A percentile compares a stretch with the other conserved stretches of the same genome.
These are phyloP conservation scores for Lecanicillium sp. DNA, from an alignment of 2,329 filamentous ascomycete genomes.

Conservation along the genomic window DNA sequence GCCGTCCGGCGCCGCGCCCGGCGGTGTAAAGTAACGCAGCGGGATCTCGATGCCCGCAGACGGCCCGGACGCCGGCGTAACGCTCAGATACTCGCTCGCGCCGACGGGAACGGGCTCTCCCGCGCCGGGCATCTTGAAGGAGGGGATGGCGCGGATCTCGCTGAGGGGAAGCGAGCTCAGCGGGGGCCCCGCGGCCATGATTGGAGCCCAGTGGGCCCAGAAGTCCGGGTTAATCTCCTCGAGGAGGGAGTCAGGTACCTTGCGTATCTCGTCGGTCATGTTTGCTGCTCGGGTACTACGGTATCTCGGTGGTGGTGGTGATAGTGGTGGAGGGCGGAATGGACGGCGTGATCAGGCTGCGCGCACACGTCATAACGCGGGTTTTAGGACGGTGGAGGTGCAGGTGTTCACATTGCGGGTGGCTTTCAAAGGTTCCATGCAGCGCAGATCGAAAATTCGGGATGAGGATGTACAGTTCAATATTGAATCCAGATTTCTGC, in stretches of 20 bases:
- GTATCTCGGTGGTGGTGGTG: too few relatives aligned
- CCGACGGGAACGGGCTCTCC: background rate
- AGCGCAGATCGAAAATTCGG: too few relatives aligned
- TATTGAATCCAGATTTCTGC: too few relatives aligned
- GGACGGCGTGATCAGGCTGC: background rate
- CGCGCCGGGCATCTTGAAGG: background rate
- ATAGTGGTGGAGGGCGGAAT: too few relatives aligned
- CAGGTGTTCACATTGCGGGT: too few relatives aligned
- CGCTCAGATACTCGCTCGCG: background rate
- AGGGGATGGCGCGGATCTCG: background rate
- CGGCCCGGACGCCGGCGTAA: slow-evolving; percentile 27
- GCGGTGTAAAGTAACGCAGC: slow-evolving; percentile 38
- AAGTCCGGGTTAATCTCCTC: slow-evolving; percentile 1
- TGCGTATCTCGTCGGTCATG: too few relatives aligned
- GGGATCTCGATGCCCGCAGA: slow-evolving; percentile 22
- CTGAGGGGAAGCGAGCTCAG: background rate
- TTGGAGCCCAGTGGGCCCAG: slow-evolving; percentile 1
- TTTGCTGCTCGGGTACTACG: too few relatives aligned
- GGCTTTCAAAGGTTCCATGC: too few relatives aligned
- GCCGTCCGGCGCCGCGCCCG: slow-evolving; percentile 26
- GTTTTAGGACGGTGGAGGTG: too few relatives aligned
- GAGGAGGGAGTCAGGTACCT: slow-evolving; percentile 14
- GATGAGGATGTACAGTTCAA: too few relatives aligned
- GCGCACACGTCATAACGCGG: background rate
- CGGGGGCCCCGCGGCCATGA: background rate